These are phyloP conservation scores for Fraxinus angustifolia DNA, from an alignment of 305 asterid species.

Conservation along the genomic window DNA sequence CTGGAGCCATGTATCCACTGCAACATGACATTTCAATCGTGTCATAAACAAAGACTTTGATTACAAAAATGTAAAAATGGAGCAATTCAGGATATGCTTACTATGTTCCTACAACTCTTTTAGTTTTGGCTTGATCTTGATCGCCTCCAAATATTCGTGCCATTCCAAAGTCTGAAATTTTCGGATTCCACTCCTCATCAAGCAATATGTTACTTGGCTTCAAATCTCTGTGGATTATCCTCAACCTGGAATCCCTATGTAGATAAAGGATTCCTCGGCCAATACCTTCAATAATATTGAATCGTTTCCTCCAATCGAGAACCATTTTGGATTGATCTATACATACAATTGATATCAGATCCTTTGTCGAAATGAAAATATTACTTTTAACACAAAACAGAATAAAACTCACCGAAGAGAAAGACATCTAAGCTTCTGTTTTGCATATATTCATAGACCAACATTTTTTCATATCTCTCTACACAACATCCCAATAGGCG, in stretches of 20 bases:
- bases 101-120: constrained; percentile 27
- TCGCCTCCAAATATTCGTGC: constrained; percentile 22
- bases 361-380: background rate
- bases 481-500: constrained; percentile 22
- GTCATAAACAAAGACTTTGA: background rate
- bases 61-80: background rate
- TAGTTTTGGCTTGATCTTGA: constrained; percentile 20
- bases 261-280: constrained; percentile 26
- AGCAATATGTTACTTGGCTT: constrained; percentile 26
- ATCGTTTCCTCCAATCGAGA: constrained; percentile 25
- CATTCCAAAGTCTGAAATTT: constrained; percentile 28
- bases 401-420: constrained; percentile 20
- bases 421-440: constrained; percentile 23
- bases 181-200: constrained; percentile 21
- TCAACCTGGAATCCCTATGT: constrained; percentile 24
- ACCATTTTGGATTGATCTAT: constrained; percentile 19
- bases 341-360: background rate
- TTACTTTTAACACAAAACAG: background rate
- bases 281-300: constrained; percentile 20
- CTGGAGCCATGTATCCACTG: constrained; percentile 38
- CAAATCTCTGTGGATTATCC: constrained; percentile 22
- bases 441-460: constrained; percentile 27
- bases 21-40: background rate
- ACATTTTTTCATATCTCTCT: constrained; percentile 18
- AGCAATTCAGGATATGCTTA: background rate